Evolutionary conservation across 352 stramenopile species (phyloP), one percentile per base, ranked within the genome.

Genomic region (Peronospora farinosa): DNA sequence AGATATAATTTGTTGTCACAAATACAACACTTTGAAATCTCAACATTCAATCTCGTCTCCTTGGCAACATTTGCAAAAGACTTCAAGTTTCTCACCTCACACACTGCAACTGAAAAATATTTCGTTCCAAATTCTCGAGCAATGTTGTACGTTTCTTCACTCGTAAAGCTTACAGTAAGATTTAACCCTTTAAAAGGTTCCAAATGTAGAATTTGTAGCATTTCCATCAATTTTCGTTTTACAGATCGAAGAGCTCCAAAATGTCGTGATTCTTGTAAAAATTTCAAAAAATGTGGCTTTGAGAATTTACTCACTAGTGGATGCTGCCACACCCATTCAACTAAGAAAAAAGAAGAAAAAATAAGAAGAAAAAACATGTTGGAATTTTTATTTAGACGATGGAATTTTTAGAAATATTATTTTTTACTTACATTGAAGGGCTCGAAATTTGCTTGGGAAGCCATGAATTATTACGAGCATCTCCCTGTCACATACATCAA

Each of bases 321-420:
- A 49, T 91, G 77, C 60, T 91, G 79, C 79, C 77, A 91, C 11
- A 81, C 71, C 48, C 70, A 91, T 50, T 91, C 79, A 46, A 91
- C 78, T 90, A 33, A 12, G 17, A 50, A 23, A 35, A 51, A 16
- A 38, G 47, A 41, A 8, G 32, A 45, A 48, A 13, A 6, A 40
- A 2, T 11, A 50, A 12, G 37, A 32, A 40, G 32, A 17, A 8
- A 19, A 15, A 21, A 21, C 19, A 21, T 21, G 19, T 21, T 21
- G n/a, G n/a, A n/a, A n/a, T n/a, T n/a, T n/a, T n/a, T n/a, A n/a
- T n/a, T n/a, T n/a, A n/a, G n/a, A n/a, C n/a, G n/a, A n/a, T n/a
- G n/a, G n/a, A n/a, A n/a, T n/a, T n/a, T n/a, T n/a, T n/a, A n/a
- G n/a, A n/a, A n/a, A n/a, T n/a, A n/a, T n/a, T n/a, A n/a, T n/a